A percentile compares a stretch with the other conserved stretches of the same genome.
Conservation (phyloP, 225 moss, liverwort and hornwort genomes). For the Pleurozium schreberi region DNA sequence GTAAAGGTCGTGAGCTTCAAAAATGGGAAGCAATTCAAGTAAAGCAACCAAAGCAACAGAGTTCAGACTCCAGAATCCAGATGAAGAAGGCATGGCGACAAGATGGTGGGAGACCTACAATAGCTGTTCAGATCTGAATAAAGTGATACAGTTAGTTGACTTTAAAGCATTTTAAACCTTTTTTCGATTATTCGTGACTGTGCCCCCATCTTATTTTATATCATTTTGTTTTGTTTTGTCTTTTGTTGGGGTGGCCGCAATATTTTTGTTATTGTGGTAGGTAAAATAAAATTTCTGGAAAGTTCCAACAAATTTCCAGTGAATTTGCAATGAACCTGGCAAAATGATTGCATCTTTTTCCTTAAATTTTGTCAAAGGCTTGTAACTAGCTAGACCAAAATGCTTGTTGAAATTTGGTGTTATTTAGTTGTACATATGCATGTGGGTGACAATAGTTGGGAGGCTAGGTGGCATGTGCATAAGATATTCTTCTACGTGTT, state of each 20-base stretch:
- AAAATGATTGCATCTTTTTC: neutral
- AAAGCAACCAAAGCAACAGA: neutral
- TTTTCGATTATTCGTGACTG: neutral
- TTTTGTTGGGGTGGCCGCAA: neutral
- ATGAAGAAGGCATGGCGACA: neutral
- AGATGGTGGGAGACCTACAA: neutral
- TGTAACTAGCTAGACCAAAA: neutral
- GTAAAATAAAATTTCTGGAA: neutral
- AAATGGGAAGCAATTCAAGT: neutral
- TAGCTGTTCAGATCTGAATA: neutral
- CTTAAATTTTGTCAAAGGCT: neutral
- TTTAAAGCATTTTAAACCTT: neutral
- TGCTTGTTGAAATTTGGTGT: accelerated
- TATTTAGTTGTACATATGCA: neutral
- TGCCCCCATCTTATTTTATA: too few species aligned
- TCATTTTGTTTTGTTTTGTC: neutral
- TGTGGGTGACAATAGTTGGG: neutral
- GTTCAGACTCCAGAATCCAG: neutral
- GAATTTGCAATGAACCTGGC: neutral
- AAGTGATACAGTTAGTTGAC: neutral
- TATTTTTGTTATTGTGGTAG: neutral
- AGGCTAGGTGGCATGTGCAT: neutral
- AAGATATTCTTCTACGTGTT: neutral
- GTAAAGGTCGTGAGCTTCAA: neutral
- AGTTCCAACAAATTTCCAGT: neutral